Base-by-base conservation (phyloP, 306 rosid species). In the Dryas alaskensis region DNA sequence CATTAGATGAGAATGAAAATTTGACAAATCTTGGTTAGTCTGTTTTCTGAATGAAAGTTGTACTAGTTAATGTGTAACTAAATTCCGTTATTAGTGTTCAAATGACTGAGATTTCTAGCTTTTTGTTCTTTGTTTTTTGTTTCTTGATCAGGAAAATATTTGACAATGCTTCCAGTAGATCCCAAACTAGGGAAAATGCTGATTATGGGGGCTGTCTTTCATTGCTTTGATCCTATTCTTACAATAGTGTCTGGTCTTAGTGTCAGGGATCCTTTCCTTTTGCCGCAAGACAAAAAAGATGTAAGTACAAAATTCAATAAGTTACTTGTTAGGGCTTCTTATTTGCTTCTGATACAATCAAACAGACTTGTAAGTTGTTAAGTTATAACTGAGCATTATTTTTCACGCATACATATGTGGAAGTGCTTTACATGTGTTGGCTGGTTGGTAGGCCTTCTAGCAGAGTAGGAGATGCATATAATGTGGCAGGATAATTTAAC, bases 131-230 rank as follows among this genome's bases (percentile, higher is more conserved):
- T 69, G 50, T 60, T 66, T 69, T 45, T 16, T n/a, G 65, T 76
- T 73, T 73, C 59, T 65, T 65, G 54, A 65, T 46, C 92, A 92
- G 98, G 98, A 73, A 94, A 83, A 45, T 89, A 89, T 86, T 91
- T 94, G 80, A 85, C 98, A 2, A 85, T 91, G 68, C 96, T 94
- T 82, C 98, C 98, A 11, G 97, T 94, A 49, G 98, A 94, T 68
- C 98, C 98, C 72, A 94, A 94, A 82, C 89, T 91, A 52, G 98
- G 98, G 49, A 94, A 94, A 89, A 91, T 94, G 98, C 84, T 94
- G 79, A 72, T 91, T 43, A 91, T 94, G 98, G 98, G 98, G 60
- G 92, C 97, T 78, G 81, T 91, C 76, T 91, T 91, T 79, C 89
- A 86, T 60, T 94, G 98, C 89, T 94, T 94, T 85, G 98, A 94